These are phyloP conservation scores for Serendipita sp. DNA, from an alignment of 768 basidiomycete genomes.

Conservation along the genomic window DNA sequence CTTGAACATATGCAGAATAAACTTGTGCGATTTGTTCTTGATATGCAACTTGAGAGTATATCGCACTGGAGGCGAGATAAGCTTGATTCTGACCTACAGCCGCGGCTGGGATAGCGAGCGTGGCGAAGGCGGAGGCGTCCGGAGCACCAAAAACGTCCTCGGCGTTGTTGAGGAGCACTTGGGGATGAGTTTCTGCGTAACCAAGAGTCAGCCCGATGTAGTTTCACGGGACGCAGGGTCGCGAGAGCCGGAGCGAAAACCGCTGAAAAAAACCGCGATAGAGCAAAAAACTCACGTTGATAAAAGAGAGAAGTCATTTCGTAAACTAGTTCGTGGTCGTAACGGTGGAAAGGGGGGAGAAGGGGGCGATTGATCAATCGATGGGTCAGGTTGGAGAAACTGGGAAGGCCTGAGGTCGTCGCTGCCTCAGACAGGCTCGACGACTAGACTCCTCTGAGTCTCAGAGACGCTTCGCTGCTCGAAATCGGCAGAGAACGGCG, in stretches of 20 bases:
- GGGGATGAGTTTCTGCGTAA: background rate
- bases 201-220: background rate
- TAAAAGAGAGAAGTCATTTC: slow-evolving; percentile 36
- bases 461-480: slow-evolving; percentile 5
- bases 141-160: slow-evolving; percentile 1
- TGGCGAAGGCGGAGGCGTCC: background rate
- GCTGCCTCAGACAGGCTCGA: background rate
- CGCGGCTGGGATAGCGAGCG: background rate
- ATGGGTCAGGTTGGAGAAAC: slow-evolving; percentile 1
- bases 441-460: slow-evolving; percentile 2
- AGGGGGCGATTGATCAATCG: slow-evolving; percentile 5
- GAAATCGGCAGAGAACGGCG: background rate
- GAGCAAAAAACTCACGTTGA: slow-evolving; percentile 38
- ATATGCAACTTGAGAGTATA: background rate
- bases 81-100: background rate
- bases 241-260: background rate
- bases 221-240: slow-evolving; percentile 3
- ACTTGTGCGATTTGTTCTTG: background rate
- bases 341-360: background rate
- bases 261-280: background rate
- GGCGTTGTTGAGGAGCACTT: background rate
- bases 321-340: slow-evolving; percentile 5
- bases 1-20: background rate
- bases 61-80: background rate
- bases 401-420: background rate